Base-by-base conservation (phyloP, 768 basidiomycete species). In the Pseudohyphozyma bogoriensis region DNA sequence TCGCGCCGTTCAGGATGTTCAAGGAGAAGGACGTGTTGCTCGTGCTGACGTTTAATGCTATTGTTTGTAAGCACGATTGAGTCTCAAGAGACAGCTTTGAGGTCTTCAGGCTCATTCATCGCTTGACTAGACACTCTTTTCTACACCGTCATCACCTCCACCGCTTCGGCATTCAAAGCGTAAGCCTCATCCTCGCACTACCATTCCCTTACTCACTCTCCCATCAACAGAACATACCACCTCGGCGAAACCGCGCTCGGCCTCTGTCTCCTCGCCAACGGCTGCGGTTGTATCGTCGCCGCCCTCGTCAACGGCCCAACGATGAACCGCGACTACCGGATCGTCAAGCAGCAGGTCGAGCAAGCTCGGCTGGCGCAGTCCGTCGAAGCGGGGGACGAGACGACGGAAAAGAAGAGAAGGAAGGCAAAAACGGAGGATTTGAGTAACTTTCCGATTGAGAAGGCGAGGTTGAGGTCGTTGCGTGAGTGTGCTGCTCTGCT, bases 241-340 rank as follows among this genome's bases (percentile, higher is more conserved):
- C 76, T 87, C 24, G 79, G 72, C 58, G 79, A 86, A 62, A 82
- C 82, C 5, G 78, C 80, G 28, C 78, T 86, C 35, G 89, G 89
- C 3, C 73, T 91, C 7, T 89, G 85, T 71, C 91, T 84, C 75
- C 74, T 90, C 56, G 81, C 83, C 2, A 79, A 85, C 53, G 89
- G 87, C 2, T 79, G 81, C 20, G 90, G 89, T 0, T 83, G 83
- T 74, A 72, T 81, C 12, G 51, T 84, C 20, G 84, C 87, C 16
- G 79, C 81, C 24, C 70, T 77, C n/a, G 28, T 77, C 1, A 81
- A 77, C 26, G 88, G 89, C 4, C 79, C 76, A 56, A 68, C 86
- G 15, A 71, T 89, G 12, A 85, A 91, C 65, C 74, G 75, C 64
- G 82, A 87, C 62, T 92, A 84, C 71, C 78, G 68, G 64, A 72